phyloP scores from a whole-genome alignment of 805 yeast species.

The Saccharomycopsis vini region DNA sequence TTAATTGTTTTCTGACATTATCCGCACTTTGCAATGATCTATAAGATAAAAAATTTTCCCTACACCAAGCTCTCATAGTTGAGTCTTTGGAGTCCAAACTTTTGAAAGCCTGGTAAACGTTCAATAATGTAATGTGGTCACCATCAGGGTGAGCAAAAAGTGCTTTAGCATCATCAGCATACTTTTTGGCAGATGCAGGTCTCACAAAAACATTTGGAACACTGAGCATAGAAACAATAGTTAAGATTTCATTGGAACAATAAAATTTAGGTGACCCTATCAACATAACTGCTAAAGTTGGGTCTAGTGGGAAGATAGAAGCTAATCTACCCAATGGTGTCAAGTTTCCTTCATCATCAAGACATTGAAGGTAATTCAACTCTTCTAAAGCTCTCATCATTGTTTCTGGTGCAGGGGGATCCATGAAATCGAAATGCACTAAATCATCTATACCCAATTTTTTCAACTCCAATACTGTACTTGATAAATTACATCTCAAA shows the following conservation, averaged over 20 bases:
- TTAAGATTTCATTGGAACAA: constrained; percentile 82
- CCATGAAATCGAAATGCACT: constrained; percentile 98
- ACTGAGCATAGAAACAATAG: constrained; percentile 82
- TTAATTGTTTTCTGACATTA: constrained; percentile 76
- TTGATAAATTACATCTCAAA: constrained; percentile 79
- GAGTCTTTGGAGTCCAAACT: constrained; percentile 61
- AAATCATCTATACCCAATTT: constrained; percentile 92
- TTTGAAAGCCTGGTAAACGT: constrained; percentile 71
- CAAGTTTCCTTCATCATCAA: constrained; percentile 84
- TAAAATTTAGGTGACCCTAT: constrained; percentile 78
- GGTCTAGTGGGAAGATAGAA: constrained; percentile 91
- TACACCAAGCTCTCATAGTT: constrained; percentile 69
- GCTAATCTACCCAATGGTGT: constrained; percentile 87
- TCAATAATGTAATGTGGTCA: constrained; percentile 84
- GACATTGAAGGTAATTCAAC: constrained; percentile 79
- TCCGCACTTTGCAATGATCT: constrained; percentile 82
- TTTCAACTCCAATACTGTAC: constrained; percentile 86
- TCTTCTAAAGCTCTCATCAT: constrained; percentile 99
- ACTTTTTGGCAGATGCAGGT: constrained; percentile 77
- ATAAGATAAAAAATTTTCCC: constrained; percentile 77
- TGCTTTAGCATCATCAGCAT: constrained; percentile 86
- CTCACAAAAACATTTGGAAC: constrained; percentile 94
- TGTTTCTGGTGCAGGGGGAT: constrained; percentile 99
- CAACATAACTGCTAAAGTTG: constrained; percentile 87
- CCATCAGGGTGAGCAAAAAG: constrained; percentile 89